phyloP scores from a whole-genome alignment of 768 basidiomycete genomes.

The Lactarius evosmus region DNA sequence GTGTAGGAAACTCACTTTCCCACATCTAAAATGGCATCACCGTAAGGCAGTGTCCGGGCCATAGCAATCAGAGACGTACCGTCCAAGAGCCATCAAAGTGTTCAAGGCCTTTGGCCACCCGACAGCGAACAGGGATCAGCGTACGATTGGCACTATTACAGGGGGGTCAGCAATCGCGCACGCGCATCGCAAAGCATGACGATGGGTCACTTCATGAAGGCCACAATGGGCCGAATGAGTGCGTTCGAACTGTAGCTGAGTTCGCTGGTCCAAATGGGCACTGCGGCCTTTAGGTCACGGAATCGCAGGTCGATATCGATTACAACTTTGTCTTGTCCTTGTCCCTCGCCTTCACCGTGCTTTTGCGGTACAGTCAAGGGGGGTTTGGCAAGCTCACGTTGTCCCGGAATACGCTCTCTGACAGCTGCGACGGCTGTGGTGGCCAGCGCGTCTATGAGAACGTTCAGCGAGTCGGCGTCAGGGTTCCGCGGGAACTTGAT shows the following conservation, averaged over 20 bases:
- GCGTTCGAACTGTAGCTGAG: conserved; percentile 91
- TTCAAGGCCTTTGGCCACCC: conserved; percentile 73
- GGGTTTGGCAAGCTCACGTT: conserved; percentile 81
- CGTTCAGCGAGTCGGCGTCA: conserved; percentile 66
- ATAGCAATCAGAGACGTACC: conserved; percentile 45
- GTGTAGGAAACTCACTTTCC: conserved; percentile 65
- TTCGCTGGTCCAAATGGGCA: conserved; percentile 87
- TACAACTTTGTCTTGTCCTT: conserved; percentile 52
- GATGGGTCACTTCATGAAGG: conserved; percentile 83
- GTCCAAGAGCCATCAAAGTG: conserved; percentile 99
- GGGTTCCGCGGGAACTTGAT: conserved; percentile 92
- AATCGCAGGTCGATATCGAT: conserved; percentile 95
- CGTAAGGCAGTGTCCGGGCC: conserved; percentile 19
- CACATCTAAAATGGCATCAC: conserved; percentile 59
- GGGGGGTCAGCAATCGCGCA: conserved; percentile 19
- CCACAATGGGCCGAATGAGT: conserved; percentile 91
- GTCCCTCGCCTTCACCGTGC: conserved; percentile 35
- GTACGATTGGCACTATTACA: conserved; percentile 80
- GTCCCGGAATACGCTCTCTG: conserved; percentile 76
- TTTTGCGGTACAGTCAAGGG: conserved; percentile 70
- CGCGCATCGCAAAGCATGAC: not conserved
- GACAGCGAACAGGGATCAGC: conserved; percentile 89
- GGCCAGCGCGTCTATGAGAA: conserved; percentile 87
- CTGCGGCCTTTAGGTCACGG: conserved; percentile 90
- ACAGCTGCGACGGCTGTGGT: conserved; percentile 51